These are phyloP conservation scores for Hirschioporus abietinus DNA, from an alignment of 768 basidiomycete species.

Conservation along the genomic window DNA sequence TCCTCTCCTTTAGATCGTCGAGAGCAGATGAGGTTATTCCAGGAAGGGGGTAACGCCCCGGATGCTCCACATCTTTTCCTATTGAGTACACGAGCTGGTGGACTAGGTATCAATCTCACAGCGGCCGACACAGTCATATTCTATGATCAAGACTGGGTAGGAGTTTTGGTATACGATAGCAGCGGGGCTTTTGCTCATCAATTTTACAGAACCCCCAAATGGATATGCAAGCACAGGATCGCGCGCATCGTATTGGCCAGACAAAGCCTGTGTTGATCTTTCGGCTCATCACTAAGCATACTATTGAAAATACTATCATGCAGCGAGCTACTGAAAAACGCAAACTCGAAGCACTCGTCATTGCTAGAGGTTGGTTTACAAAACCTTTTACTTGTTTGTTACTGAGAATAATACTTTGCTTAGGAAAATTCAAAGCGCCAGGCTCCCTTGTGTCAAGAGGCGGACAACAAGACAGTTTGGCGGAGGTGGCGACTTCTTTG, in stretches of 20 bases:
- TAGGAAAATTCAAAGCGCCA: slow-evolving; percentile 82
- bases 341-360: slow-evolving; percentile 90
- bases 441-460: slow-evolving; percentile 39
- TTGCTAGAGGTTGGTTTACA: slow-evolving; percentile 66
- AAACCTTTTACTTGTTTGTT: slow-evolving; percentile 5
- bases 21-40: slow-evolving; percentile 81
- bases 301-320: slow-evolving; percentile 90
- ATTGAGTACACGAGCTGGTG: slow-evolving; percentile 74
- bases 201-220: slow-evolving; percentile 80
- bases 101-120: slow-evolving; percentile 73
- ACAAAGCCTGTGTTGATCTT: slow-evolving; percentile 87
- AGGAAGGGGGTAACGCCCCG: slow-evolving; percentile 55
- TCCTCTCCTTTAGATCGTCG: slow-evolving; percentile 79
- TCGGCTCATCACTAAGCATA: slow-evolving; percentile 80
- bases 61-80: slow-evolving; percentile 73
- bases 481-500: slow-evolving; percentile 75
- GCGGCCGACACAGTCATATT: slow-evolving; percentile 91
- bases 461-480: slow-evolving; percentile 62
- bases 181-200: slow-evolving; percentile 19
- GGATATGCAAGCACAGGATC: slow-evolving; percentile 93
- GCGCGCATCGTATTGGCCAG: slow-evolving; percentile 95
- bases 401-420: background rate
- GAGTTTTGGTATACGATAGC: slow-evolving; percentile 15
- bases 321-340: slow-evolving; percentile 82
- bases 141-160: slow-evolving; percentile 88